Percentiles rank a stretch among this genome's conserved stretches.
These are phyloP conservation scores for Lolium multiflorum DNA, from an alignment of 176 grass and related monocot species.

Conservation along the genomic window DNA sequence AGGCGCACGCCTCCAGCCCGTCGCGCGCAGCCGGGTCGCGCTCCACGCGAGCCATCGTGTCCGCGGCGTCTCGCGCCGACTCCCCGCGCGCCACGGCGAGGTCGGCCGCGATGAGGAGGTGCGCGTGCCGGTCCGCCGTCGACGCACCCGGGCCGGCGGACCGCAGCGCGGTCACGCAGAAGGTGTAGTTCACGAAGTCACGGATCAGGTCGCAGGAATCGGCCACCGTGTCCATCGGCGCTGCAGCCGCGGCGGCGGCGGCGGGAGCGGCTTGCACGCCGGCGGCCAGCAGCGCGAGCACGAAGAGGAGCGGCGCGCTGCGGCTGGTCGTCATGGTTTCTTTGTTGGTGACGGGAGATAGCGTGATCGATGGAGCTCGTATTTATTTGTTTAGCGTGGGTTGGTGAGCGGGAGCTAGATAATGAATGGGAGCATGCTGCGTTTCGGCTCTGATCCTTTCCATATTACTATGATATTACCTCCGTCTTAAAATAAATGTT, in stretches of 20 bases:
- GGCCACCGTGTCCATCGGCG: background rate
- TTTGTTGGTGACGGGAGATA: too few relatives aligned
- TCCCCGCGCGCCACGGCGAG: conserved; percentile 35
- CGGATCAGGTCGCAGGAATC: background rate
- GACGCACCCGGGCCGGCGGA: background rate
- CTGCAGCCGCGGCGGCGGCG: background rate
- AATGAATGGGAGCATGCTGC: background rate
- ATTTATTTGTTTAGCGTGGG: background rate
- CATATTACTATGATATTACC: too few relatives aligned
- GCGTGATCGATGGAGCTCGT: background rate
- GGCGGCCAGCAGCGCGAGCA: too few relatives aligned
- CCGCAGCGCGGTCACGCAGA: conserved; percentile 37
- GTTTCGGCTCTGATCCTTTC: background rate
- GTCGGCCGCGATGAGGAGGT: conserved; percentile 47
- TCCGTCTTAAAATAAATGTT: too few relatives aligned
- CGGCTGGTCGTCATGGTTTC: too few relatives aligned
- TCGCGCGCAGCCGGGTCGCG: background rate
- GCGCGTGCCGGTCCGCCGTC: conserved; percentile 30
- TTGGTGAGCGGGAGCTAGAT: too few relatives aligned
- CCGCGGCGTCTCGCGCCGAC: background rate
- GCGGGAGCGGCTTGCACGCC: too few relatives aligned
- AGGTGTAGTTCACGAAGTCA: conserved; percentile 45
- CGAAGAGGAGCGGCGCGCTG: too few relatives aligned
- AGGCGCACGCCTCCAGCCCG: conserved; percentile 51
- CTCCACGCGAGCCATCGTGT: background rate